A percentile compares a stretch with the other conserved stretches of the same genome.
Conservation (phyloP, 2,329 filamentous ascomycete species). For the Teratosphaeria pseudoeucalypti region DNA sequence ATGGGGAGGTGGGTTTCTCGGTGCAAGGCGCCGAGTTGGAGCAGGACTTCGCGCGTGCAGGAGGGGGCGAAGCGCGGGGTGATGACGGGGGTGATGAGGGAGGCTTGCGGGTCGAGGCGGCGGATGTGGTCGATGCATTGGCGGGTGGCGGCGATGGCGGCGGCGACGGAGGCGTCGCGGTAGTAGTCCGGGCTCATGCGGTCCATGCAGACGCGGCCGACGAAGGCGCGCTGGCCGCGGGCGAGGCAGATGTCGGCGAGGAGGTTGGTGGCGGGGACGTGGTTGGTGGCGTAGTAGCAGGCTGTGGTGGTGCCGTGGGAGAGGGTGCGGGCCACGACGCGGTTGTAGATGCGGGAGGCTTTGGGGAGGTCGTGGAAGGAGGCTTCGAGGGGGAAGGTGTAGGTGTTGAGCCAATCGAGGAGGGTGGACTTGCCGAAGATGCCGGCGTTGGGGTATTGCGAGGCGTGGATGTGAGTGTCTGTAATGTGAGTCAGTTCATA, state of each 20-base stretch:
- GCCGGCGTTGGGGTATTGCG: conserved; percentile 88
- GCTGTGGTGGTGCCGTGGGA: conserved; percentile 87
- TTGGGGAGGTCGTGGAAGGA: conserved; percentile 55
- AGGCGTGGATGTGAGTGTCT: conserved; percentile 94
- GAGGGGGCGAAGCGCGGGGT: conserved; percentile 57
- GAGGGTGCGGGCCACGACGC: conserved; percentile 69
- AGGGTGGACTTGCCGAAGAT: conserved; percentile 91
- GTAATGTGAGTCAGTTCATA: background rate
- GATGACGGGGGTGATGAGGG: conserved; percentile 66
- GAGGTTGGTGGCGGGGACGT: conserved; percentile 80
- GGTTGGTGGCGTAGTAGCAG: conserved; percentile 86
- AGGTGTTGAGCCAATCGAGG: conserved; percentile 83
- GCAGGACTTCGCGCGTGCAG: conserved; percentile 47
- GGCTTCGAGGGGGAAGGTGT: conserved; percentile 88
- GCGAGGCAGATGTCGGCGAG: conserved; percentile 73
- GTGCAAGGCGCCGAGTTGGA: conserved; percentile 54
- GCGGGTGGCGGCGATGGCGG: conserved; percentile 44
- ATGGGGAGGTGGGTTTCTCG: conserved; percentile 53
- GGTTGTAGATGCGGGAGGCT: conserved; percentile 63
- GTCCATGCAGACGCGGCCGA: conserved; percentile 96
- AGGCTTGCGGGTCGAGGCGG: conserved; percentile 52
- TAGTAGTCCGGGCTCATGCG: conserved; percentile 63
- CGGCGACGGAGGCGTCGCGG: conserved; percentile 56
- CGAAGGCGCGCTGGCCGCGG: conserved; percentile 75
- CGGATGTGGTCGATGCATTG: conserved; percentile 48